These are phyloP conservation scores for Tilletia horrida DNA, from an alignment of 1,284 basidiomycete species.

Conservation along the genomic window DNA sequence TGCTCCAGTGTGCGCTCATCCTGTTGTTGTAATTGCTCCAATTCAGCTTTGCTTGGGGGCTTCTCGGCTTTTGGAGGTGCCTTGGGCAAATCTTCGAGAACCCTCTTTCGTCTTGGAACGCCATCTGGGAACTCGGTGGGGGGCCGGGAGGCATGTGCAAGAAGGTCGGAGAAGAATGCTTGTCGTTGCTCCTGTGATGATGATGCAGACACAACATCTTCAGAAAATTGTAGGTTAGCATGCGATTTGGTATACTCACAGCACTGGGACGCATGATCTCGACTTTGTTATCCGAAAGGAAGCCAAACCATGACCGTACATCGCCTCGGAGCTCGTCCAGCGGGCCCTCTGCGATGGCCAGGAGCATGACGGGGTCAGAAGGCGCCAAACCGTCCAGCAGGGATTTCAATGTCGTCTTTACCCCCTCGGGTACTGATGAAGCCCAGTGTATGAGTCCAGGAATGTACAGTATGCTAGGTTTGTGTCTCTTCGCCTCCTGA, in stretches of 20 bases:
- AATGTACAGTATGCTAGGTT: conserved; percentile 92
- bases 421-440: conserved; percentile 74
- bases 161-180: conserved; percentile 69
- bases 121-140: conserved; percentile 91
- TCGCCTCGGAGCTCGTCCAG: conserved; percentile 73
- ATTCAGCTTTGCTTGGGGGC: conserved; percentile 75
- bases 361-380: conserved; percentile 83
- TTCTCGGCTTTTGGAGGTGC: conserved; percentile 86
- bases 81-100: conserved; percentile 79
- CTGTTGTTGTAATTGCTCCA: conserved; percentile 76
- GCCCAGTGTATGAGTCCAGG: conserved; percentile 86
- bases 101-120: conserved; percentile 73
- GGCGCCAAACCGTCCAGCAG: conserved; percentile 86
- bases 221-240: neutral
- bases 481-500: conserved; percentile 92
- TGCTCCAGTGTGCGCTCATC: conserved; percentile 76
- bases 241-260: conserved; percentile 39
- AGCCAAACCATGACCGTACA: conserved; percentile 87
- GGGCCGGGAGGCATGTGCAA: conserved; percentile 57
- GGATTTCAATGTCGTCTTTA: conserved; percentile 72
- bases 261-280: conserved; percentile 62
- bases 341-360: conserved; percentile 79
- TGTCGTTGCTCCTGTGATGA: conserved; percentile 68
- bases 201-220: conserved; percentile 60
- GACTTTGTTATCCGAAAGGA: conserved; percentile 70